Evolutionary conservation across 75 land plant genomes (phyloP).

Genomic region (Selaginella tamariscina): DNA sequence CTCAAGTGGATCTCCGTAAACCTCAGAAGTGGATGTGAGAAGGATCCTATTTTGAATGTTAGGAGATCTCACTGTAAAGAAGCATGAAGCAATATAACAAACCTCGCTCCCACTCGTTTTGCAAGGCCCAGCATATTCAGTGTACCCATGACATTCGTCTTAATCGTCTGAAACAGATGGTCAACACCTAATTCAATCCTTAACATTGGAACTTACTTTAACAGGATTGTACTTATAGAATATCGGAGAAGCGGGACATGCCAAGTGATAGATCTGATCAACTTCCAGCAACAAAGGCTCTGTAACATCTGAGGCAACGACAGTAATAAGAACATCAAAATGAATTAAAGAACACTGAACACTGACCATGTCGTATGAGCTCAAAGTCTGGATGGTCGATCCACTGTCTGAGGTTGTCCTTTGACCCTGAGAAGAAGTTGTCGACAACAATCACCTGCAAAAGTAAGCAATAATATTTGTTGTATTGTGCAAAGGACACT

Average conservation of each 20-base stretch:
- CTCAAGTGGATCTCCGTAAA: conserved; percentile 75
- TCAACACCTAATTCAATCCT: background rate
- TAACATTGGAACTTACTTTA: conserved; percentile 28
- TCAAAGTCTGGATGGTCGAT: conserved; percentile 66
- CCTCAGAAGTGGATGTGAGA: conserved; percentile 74
- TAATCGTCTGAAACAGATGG: conserved; percentile 43
- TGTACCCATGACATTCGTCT: conserved; percentile 79
- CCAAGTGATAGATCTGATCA: conserved; percentile 72
- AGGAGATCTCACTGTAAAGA: background rate
- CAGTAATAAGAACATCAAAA: no score
- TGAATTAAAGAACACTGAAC: background rate
- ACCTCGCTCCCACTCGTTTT: conserved; percentile 82
- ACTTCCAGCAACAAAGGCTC: conserved; percentile 63
- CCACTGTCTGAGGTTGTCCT: conserved; percentile 55
- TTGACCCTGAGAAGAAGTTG: conserved; percentile 55
- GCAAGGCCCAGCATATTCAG: conserved; percentile 80
- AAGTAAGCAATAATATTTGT: background rate
- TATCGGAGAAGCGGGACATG: conserved; percentile 78
- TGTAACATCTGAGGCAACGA: conserved; percentile 40
- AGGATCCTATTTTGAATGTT: conserved; percentile 38
- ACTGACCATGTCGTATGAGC: conserved; percentile 59
- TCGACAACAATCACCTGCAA: conserved; percentile 61
- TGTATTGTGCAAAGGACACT: background rate
- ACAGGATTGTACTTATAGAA: conserved; percentile 80
- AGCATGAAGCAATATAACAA: background rate